Percentiles rank a stretch among this genome's conserved stretches.
Conservation (phyloP, 148 eudicot genomes). For the Polygonum maritimum region DNA sequence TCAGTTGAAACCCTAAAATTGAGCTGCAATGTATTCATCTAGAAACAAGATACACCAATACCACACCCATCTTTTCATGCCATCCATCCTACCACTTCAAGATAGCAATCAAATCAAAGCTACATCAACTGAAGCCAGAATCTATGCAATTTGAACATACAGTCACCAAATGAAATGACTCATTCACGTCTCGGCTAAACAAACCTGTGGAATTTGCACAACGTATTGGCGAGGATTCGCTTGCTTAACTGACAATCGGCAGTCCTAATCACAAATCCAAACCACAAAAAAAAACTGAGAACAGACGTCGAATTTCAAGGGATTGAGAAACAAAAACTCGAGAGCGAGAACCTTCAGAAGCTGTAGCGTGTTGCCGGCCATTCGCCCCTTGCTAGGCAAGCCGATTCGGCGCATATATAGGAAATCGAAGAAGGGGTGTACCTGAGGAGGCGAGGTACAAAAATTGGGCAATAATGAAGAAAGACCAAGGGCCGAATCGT, state of each 20-base stretch:
- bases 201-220: conserved; percentile 91
- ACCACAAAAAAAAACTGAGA: conserved; percentile 2
- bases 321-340: background rate
- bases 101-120: no score
- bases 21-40: no score
- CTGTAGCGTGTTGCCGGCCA: conserved; percentile 71
- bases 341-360: conserved; percentile 59
- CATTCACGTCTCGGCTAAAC: background rate
- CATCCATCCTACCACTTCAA: no score
- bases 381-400: conserved; percentile 90
- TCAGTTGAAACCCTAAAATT: no score
- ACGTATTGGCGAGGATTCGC: conserved; percentile 91
- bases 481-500: no score
- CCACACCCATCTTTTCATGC: no score
- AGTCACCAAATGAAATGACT: background rate
- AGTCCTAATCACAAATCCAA: conserved; percentile 38
- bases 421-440: no score
- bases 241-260: conserved; percentile 85
- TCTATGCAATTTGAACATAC: background rate
- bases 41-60: background rate
- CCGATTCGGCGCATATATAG: no score
- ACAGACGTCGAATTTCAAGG: background rate
- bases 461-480: no score
- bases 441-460: no score
- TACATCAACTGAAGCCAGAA: background rate